A percentile compares a stretch with the other conserved stretches of the same genome.
phyloP scores from a whole-genome alignment of 176 grass and related monocot species.

The Guadua angustifolia region DNA sequence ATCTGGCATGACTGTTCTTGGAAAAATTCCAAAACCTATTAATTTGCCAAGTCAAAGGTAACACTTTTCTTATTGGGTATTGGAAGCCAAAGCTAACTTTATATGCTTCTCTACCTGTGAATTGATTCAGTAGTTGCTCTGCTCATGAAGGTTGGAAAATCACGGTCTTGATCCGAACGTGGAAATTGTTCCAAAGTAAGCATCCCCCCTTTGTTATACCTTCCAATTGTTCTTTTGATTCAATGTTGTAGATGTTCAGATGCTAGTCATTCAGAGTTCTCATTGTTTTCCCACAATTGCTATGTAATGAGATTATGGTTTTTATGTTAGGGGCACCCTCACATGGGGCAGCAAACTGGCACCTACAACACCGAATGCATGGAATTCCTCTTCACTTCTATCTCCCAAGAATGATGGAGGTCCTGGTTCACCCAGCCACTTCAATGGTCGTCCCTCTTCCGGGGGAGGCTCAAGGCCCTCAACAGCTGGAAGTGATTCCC shows the following conservation, averaged over 20 bases:
- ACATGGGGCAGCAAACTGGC: slow-evolving; percentile 85
- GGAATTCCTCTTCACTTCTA: slow-evolving; percentile 75
- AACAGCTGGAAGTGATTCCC: slow-evolving; percentile 88
- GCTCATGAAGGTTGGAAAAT: slow-evolving; percentile 93
- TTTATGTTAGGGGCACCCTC: slow-evolving; percentile 74
- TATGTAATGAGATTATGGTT: slow-evolving; percentile 34
- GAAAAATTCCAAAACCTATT: slow-evolving; percentile 97
- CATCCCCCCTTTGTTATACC: slow-evolving; percentile 20
- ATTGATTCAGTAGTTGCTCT: slow-evolving; percentile 46
- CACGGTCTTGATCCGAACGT: slow-evolving; percentile 89
- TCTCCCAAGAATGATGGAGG: slow-evolving; percentile 77
- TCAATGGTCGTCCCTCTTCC: slow-evolving; percentile 72
- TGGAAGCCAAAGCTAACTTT: slow-evolving; percentile 4
- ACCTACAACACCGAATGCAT: slow-evolving; percentile 76
- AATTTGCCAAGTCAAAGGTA: slow-evolving; percentile 99
- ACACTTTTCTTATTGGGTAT: neutral
- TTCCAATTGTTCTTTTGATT: neutral
- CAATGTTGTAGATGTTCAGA: neutral
- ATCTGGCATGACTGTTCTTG: slow-evolving; percentile 97
- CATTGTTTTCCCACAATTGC: slow-evolving; percentile 21
- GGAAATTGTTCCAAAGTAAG: slow-evolving; percentile 99
- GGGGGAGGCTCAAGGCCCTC: slow-evolving; percentile 88
- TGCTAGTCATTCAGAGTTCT: slow-evolving; percentile 37
- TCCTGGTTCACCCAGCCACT: slow-evolving; percentile 61
- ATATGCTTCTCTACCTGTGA: slow-evolving; percentile 17